A percentile compares a stretch with the other conserved stretches of the same genome.
Conservation (phyloP, 2,329 filamentous ascomycete species). For the Fusarium penzigii region DNA sequence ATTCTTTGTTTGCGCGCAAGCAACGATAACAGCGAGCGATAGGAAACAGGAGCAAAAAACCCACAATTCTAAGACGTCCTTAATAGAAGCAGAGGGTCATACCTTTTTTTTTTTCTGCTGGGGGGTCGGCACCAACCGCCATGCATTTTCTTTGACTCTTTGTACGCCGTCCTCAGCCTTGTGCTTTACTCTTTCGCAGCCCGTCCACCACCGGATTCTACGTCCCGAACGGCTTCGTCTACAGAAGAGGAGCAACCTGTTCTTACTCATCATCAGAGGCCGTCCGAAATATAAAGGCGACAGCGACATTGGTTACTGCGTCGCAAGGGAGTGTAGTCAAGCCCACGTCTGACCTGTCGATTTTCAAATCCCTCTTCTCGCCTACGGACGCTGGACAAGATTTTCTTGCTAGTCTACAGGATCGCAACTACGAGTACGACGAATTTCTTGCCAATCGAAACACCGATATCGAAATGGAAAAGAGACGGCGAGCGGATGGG, state of each 20-base stretch:
- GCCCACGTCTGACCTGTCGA: constrained; percentile 19
- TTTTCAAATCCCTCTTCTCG: constrained; percentile 25
- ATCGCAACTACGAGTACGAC: too few species aligned
- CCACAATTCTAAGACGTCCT: constrained; percentile 10
- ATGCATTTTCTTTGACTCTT: constrained; percentile 33
- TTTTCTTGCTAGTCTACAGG: neutral
- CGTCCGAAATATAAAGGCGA: constrained; percentile 10
- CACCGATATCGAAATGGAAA: constrained; percentile 28
- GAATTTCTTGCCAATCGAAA: too few species aligned
- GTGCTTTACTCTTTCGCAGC: constrained; percentile 16
- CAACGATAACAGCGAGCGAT: too few species aligned
- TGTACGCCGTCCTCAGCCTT: constrained; percentile 24
- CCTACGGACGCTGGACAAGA: constrained; percentile 4
- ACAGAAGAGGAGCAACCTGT: constrained; percentile 1
- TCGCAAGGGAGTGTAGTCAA: constrained; percentile 18
- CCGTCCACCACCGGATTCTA: neutral
- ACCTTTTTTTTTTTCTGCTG: constrained; percentile 3
- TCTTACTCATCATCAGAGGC: constrained; percentile 5
- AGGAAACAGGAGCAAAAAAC: constrained; percentile 6
- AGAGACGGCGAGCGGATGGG: constrained; percentile 31
- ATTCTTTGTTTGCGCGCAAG: too few species aligned
- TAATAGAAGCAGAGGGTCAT: neutral
- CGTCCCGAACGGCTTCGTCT: constrained; percentile 14
- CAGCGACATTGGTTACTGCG: constrained; percentile 15
- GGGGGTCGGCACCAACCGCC: constrained; percentile 1